A percentile compares a stretch with the other conserved stretches of the same genome.
Evolutionary conservation across 176 grass and related monocot genomes (phyloP).

Genomic region (Oropetium thomaeum): DNA sequence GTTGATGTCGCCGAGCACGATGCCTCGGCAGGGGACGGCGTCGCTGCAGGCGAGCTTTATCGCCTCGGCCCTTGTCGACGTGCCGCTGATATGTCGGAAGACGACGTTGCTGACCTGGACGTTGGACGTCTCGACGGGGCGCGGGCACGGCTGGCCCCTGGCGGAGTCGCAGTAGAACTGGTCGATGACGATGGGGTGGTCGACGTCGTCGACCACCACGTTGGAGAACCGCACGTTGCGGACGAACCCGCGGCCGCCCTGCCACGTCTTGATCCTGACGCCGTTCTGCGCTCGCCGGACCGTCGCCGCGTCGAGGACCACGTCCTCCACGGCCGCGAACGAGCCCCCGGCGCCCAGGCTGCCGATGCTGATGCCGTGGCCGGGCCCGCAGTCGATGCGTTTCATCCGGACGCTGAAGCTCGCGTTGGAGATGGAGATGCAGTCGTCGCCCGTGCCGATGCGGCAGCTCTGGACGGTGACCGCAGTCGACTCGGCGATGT

Average conservation of each 20-base stretch:
- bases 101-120: constrained; percentile 58
- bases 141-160: too few relatives aligned
- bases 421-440: constrained; percentile 80
- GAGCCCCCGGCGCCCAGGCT: constrained; percentile 75
- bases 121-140: constrained; percentile 52
- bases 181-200: constrained; percentile 92
- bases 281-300: constrained; percentile 64
- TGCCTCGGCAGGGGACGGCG: constrained; percentile 63
- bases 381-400: constrained; percentile 67
- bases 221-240: constrained; percentile 59
- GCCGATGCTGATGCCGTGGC: constrained; percentile 95
- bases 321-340: constrained; percentile 46
- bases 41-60: constrained; percentile 90
- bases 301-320: constrained; percentile 59
- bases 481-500: constrained; percentile 68
- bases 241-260: constrained; percentile 76
- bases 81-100: constrained; percentile 74
- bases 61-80: constrained; percentile 41
- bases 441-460: constrained; percentile 95
- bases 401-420: constrained; percentile 68
- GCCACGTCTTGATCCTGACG: constrained; percentile 93
- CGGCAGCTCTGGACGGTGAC: constrained; percentile 57
- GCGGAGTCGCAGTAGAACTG: constrained; percentile 93
- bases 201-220: constrained; percentile 57
- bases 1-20: constrained; percentile 73